Conservation (phyloP, 202 grass and related monocot species). For the Musa balbisiana region DNA sequence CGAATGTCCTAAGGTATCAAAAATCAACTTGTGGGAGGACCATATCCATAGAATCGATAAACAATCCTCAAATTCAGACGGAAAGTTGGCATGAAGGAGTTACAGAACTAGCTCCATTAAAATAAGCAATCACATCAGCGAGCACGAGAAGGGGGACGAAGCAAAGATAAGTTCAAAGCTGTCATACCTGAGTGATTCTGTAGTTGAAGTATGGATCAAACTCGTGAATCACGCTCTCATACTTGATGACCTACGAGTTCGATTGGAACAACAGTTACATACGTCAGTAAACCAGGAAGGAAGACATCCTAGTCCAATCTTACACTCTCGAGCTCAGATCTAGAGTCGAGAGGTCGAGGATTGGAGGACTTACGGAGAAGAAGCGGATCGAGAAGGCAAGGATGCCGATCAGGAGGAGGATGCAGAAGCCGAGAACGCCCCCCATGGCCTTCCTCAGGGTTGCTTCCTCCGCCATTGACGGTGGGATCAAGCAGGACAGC, state of each 20-base stretch:
- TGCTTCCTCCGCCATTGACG: conserved; percentile 28
- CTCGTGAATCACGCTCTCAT: conserved; percentile 99
- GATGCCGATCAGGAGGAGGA: conserved; percentile 86
- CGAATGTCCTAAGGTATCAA: too few species aligned
- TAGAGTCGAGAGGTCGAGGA: conserved; percentile 12
- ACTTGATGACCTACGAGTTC: conserved; percentile 82
- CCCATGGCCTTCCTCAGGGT: conserved; percentile 81
- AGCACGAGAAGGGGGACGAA: too few species aligned
- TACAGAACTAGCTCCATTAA: too few species aligned
- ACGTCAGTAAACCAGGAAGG: not conserved
- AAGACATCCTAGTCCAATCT: not conserved
- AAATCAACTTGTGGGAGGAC: too few species aligned
- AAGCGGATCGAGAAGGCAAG: conserved; percentile 98
- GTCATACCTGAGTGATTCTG: conserved; percentile 89
- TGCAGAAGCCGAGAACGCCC: conserved; percentile 65
- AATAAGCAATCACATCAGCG: too few species aligned
- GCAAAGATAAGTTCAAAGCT: not conserved
- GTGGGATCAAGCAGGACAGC: not conserved
- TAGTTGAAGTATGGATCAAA: conserved; percentile 99
- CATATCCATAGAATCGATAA: too few species aligned
- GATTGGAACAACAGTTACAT: not conserved
- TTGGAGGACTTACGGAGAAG: conserved; percentile 78
- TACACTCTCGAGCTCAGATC: conserved; percentile 25
- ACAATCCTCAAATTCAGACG: too few species aligned
- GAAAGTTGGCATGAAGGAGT: too few species aligned